Base-by-base conservation (phyloP, 345 rosid species). In the Euphorbia tirucalli region DNA sequence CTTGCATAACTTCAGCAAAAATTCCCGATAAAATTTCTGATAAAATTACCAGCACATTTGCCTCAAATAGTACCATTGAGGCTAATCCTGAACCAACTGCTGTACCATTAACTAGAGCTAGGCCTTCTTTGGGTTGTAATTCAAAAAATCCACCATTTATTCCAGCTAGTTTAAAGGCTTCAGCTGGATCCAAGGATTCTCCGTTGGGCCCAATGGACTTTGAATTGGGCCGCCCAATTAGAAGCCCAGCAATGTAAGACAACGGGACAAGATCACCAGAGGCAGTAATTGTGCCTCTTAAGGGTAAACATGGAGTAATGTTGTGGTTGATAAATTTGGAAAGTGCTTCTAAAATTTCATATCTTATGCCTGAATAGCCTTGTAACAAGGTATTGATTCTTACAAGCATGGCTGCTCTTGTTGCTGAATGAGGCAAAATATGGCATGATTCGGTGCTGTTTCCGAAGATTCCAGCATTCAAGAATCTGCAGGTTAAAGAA, bases 1-100 rank as follows among this genome's bases (percentile, higher is more conserved):
- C 78, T 37, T 74, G 75, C 78, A 78, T 74, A 39, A 74, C 81
- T 54, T 78, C 81, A 1, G 78, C 78, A 39, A 78, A 78, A n/a
- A 74, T n/a, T 70, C 61, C 81, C 22, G 81, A 78, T 15, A 78
- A 1, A 59, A 78, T 72, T 70, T 78, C 81, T 43, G 81, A 59
- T 13, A 78, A 18, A 43, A 74, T 61, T 25, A 68, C 78, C 14
- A 74, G 8, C 32, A 78, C 68, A 66, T 78, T 78, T 1, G 78
- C 37, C 49, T 78, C 81, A 25, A 78, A 78, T 28, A 78, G 81
- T 25, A 78, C 81, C 37, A 70, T 70, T 0, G 75, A 74, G 27
- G 78, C 81, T 14, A 74, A 52, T 0, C 74, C 81, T 18, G 81
- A 78, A 65, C 81, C 81, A 28, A 78, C 81, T 3, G 75, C 81